These are phyloP conservation scores for Gyromitra esculenta DNA, from an alignment of 2,329 filamentous ascomycete species.

Conservation along the genomic window DNA sequence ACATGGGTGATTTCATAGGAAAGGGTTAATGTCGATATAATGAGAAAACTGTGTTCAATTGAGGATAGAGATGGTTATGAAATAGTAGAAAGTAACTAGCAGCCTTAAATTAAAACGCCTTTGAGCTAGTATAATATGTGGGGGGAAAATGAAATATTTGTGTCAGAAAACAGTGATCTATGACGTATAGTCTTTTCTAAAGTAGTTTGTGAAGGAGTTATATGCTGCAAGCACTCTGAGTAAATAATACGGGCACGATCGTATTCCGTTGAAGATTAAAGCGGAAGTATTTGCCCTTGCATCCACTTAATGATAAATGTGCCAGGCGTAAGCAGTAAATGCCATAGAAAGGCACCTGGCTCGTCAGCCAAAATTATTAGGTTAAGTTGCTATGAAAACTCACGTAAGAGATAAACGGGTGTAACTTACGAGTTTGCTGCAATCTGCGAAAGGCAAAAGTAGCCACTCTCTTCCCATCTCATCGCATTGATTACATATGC, in stretches of 20 bases:
- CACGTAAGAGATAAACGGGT: neutral
- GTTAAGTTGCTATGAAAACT: neutral
- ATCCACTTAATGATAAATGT: constrained; percentile 14
- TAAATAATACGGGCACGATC: no score
- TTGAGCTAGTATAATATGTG: neutral
- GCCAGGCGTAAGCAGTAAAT: constrained; percentile 38
- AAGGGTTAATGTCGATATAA: neutral
- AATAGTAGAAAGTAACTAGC: neutral
- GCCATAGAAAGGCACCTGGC: constrained; percentile 37
- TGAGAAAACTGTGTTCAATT: neutral
- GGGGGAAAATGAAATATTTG: neutral
- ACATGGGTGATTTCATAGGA: neutral
- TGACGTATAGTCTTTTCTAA: no score
- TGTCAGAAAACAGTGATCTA: no score
- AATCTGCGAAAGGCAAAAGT: constrained; percentile 40
- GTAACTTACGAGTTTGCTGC: constrained; percentile 36
- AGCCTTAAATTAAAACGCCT: neutral
- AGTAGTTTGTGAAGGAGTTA: no score
- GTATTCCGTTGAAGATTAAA: neutral
- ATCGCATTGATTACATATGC: constrained; percentile 40
- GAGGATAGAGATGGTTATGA: neutral
- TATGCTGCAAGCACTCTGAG: no score
- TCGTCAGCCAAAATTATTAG: constrained; percentile 4
- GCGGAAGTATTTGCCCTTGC: neutral
- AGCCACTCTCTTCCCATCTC: constrained; percentile 40